A percentile compares a stretch with the other conserved stretches of the same genome.
Conservation (phyloP, 805 yeast species). For the Pichia cabralensis region DNA sequence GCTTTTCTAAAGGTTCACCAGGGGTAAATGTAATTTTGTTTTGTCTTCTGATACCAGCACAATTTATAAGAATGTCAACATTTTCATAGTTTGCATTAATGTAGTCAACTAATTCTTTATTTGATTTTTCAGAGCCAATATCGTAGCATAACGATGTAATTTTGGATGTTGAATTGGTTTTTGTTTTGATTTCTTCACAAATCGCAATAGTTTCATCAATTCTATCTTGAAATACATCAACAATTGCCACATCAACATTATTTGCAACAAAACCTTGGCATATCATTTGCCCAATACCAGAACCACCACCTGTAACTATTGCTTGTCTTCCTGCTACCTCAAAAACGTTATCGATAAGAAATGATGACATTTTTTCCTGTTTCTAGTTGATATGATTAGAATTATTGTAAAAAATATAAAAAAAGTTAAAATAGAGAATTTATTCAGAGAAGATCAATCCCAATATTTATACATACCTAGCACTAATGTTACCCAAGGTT, state of each 20-base stretch:
- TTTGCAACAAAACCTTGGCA: constrained; percentile 16
- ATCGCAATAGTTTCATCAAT: constrained; percentile 10
- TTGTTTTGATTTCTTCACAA: constrained; percentile 11
- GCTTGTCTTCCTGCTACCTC: constrained; percentile 18
- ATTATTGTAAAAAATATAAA: too few species aligned
- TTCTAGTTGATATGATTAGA: too few species aligned
- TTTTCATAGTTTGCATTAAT: constrained; percentile 13
- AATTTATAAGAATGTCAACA: constrained; percentile 16
- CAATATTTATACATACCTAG: too few species aligned
- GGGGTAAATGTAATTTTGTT: constrained; percentile 12
- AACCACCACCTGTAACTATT: constrained; percentile 18
- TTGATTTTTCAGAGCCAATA: constrained; percentile 15
- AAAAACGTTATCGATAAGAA: constrained; percentile 10
- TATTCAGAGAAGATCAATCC: too few species aligned
- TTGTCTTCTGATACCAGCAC: constrained; percentile 19
- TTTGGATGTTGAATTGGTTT: constrained; percentile 12
- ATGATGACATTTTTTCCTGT: constrained; percentile 10
- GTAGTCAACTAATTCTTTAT: constrained; percentile 11
- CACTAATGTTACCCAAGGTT: too few species aligned
- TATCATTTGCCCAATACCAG: constrained; percentile 18
- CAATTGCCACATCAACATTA: constrained; percentile 14
- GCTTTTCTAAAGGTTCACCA: constrained; percentile 14
- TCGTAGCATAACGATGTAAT: constrained; percentile 15
- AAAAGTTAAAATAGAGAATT: too few species aligned
- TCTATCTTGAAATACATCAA: constrained; percentile 16